Evolutionary conservation across 1,284 basidiomycete species (phyloP).

Genomic region (Cutaneotrichosporon sp.): DNA sequence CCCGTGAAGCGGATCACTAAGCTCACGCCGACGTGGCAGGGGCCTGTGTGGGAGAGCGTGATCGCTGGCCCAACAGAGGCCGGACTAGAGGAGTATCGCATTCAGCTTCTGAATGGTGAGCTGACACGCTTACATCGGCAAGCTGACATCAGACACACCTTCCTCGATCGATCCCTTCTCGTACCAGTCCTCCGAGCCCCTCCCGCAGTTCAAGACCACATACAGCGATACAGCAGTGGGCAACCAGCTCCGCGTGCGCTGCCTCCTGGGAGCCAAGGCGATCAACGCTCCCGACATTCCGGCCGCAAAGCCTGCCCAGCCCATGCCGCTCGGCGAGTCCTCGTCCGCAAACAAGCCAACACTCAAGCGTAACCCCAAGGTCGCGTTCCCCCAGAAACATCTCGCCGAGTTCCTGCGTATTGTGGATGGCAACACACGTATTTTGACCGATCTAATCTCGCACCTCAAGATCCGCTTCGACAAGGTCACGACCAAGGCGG

Average conservation of each 20-base stretch:
- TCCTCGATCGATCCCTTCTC: slow-evolving; percentile 43
- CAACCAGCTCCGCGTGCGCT: slow-evolving; percentile 24
- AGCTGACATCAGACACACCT: slow-evolving; percentile 36
- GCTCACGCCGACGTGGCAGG: slow-evolving; percentile 40
- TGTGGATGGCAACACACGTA: slow-evolving; percentile 40
- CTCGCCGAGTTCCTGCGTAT: slow-evolving; percentile 35
- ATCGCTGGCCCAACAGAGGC: slow-evolving; percentile 36
- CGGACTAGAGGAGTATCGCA: slow-evolving; percentile 37
- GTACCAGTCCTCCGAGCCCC: slow-evolving; percentile 29
- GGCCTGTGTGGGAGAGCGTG: slow-evolving; percentile 42
- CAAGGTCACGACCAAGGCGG: slow-evolving; percentile 42
- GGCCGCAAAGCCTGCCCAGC: not conserved
- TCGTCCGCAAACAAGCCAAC: slow-evolving; percentile 7
- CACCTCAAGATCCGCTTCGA: slow-evolving; percentile 35
- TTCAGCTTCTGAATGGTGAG: slow-evolving; percentile 47
- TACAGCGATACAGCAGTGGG: slow-evolving; percentile 34
- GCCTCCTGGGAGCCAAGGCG: slow-evolving; percentile 27
- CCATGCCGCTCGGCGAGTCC: slow-evolving; percentile 20
- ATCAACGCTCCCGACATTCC: slow-evolving; percentile 5
- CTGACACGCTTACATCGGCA: not conserved
- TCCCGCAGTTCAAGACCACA: slow-evolving; percentile 28
- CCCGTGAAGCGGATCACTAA: slow-evolving; percentile 41
- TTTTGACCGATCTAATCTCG: slow-evolving; percentile 33
- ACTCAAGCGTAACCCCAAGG: slow-evolving; percentile 22
- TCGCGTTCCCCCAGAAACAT: slow-evolving; percentile 35